Conservation (phyloP, 768 basidiomycete genomes). For the Auriculariales sp. region DNA sequence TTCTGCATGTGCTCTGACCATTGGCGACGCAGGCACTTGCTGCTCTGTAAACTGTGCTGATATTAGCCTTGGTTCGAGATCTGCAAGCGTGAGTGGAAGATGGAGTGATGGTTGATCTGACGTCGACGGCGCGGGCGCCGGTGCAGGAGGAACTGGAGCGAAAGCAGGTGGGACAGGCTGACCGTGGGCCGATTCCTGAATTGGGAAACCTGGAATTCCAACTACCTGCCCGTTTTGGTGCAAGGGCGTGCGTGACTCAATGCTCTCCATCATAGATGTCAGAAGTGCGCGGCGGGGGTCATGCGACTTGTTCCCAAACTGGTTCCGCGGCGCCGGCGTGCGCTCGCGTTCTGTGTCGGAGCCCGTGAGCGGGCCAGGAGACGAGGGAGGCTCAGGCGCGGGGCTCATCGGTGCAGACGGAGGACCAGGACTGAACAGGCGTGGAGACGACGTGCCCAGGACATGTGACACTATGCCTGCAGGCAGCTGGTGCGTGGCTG, state of each 20-base stretch:
- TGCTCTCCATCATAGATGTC: conserved; percentile 43
- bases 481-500: not conserved
- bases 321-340: not conserved
- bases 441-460: too few relatives aligned
- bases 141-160: not conserved
- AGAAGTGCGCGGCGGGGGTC: conserved; percentile 36
- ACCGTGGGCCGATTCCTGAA: too few relatives aligned
- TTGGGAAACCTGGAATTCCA: too few relatives aligned
- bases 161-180: not conserved
- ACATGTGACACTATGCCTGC: not conserved
- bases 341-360: not conserved
- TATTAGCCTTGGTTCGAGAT: not conserved
- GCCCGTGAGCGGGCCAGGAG: not conserved
- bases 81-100: too few relatives aligned
- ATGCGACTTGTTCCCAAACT: too few relatives aligned
- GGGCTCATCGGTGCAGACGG: not conserved
- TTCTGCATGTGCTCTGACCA: too few relatives aligned
- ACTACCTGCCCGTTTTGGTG: too few relatives aligned
- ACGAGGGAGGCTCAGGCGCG: not conserved
- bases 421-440: not conserved
- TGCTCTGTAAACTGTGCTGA: too few relatives aligned
- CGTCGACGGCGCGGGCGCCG: too few relatives aligned
- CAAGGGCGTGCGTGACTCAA: too few relatives aligned
- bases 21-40: too few relatives aligned
- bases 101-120: too few relatives aligned